Evolutionary conservation across 83 land plant genomes (phyloP).

Genomic region (Picea engelmannii): DNA sequence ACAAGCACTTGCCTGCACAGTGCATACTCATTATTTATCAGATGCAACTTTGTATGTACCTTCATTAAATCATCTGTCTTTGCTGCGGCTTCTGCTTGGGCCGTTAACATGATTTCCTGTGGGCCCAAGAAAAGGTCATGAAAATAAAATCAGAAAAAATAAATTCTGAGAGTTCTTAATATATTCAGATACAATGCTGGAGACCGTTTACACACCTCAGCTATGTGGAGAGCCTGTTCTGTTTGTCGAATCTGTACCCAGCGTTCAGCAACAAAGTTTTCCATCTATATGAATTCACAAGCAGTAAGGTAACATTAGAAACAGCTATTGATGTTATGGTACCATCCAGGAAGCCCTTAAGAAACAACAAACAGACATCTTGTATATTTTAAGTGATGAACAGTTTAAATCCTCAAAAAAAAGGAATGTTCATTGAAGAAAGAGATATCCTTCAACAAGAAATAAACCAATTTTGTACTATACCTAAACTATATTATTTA

Average conservation of each 20-base stretch:
- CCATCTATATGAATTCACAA: background rate
- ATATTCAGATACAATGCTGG: background rate
- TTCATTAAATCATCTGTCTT: background rate
- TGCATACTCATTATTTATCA: background rate
- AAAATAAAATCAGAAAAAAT: background rate
- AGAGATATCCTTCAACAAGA: too few species aligned
- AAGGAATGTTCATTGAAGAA: too few species aligned
- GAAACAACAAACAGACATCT: too few species aligned
- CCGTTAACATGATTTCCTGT: constrained; percentile 9
- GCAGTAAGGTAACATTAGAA: too few species aligned
- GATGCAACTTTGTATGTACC: background rate
- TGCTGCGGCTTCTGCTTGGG: constrained; percentile 3
- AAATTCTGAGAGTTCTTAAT: background rate
- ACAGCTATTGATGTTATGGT: too few species aligned
- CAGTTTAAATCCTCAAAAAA: too few species aligned
- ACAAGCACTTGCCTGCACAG: too few species aligned
- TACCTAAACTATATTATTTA: too few species aligned
- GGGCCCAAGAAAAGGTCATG: background rate
- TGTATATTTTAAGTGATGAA: too few species aligned
- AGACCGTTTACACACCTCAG: background rate
- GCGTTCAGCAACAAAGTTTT: constrained; percentile 10
- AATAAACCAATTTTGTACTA: too few species aligned
- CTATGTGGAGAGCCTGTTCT: constrained; percentile 9
- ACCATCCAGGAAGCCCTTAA: too few species aligned
- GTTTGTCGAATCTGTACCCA: constrained; percentile 7